These are phyloP conservation scores for Hymenoscyphus infarciens DNA, from an alignment of 2,329 filamentous ascomycete species.

Conservation along the genomic window DNA sequence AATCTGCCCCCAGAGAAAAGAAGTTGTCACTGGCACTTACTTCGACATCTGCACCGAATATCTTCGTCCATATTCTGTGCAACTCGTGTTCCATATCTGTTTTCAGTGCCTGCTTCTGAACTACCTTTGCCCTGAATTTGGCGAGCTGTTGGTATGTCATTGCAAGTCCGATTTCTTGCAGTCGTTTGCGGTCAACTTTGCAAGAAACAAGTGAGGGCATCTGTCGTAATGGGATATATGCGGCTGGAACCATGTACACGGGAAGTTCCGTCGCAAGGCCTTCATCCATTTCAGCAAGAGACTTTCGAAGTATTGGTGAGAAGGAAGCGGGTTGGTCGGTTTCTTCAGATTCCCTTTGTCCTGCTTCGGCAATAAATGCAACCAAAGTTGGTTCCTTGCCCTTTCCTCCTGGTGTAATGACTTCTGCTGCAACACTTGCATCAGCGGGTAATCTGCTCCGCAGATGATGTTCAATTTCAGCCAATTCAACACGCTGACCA, in stretches of 20 bases:
- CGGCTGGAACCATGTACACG: slow-evolving; percentile 35
- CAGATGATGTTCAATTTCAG: slow-evolving; percentile 44
- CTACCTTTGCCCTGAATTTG: background rate
- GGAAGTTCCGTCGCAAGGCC: slow-evolving; percentile 33
- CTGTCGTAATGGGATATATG: slow-evolving; percentile 31
- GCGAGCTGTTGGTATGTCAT: slow-evolving; percentile 5
- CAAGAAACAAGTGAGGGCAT: slow-evolving; percentile 34
- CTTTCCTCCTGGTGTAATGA: slow-evolving; percentile 29
- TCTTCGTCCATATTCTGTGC: slow-evolving; percentile 13
- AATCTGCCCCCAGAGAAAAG: slow-evolving; percentile 37
- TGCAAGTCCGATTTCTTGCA: slow-evolving; percentile 15
- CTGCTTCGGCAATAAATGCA: slow-evolving; percentile 38
- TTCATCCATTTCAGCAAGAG: slow-evolving; percentile 8
- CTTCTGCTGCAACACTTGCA: slow-evolving; percentile 33
- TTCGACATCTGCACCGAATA: slow-evolving; percentile 8
- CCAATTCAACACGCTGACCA: slow-evolving; percentile 61
- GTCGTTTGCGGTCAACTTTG: slow-evolving; percentile 38
- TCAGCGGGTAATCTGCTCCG: slow-evolving; percentile 31
- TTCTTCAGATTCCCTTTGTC: slow-evolving; percentile 23
- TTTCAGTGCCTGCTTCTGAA: slow-evolving; percentile 5
- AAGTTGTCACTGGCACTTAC: slow-evolving; percentile 36
- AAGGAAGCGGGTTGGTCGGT: slow-evolving; percentile 26
- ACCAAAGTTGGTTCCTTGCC: slow-evolving; percentile 35
- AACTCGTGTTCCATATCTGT: slow-evolving; percentile 15
- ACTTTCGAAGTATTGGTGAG: slow-evolving; percentile 44